Base-by-base conservation (phyloP, 352 stramenopile genomes). In the Globisporangium rhizosaccharum region DNA sequence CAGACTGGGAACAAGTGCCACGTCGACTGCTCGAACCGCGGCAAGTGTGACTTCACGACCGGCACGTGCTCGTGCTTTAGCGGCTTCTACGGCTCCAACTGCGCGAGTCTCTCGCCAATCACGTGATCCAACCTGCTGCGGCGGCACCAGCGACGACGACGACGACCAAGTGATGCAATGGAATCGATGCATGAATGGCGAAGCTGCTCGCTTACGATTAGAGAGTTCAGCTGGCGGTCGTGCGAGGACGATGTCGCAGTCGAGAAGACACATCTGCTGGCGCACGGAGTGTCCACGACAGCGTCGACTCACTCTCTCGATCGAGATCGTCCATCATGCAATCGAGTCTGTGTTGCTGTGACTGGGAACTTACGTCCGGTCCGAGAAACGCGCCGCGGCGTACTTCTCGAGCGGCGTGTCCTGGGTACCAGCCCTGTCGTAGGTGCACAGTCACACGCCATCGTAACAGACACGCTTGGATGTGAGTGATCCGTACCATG, bases 1-100 rank as follows among this genome's bases (percentile, higher is more conserved):
- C 67, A 20, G 1, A 11, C 47, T 2, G 82, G 69, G 50, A 92
- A 92, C 47, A 61, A 76, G 15, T 94, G 81, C 47, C 81, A 93
- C 33, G 76, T 90, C 23, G 79, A 90, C 42, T 94, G 83, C 59
- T 66, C 85, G 8, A 93, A 94, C 56, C 78, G 82, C 17, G 84
- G 85, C 47, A 72, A 77, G 17, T 95, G 84, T 63, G 79, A 93
- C 71, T 89, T 76, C 62, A 69, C 66, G 33, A 84, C 60, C 1
- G 85, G 83, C 37, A 70, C 71, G 3, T 94, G 83, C 67, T 53
- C 61, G 46, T 92, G 86, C 72, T 94, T 87, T 51, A 51, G 65
- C 5, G 82, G 86, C 15, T 93, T 87, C 58, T 90, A 87, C 57
- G 79, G 82, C n/a, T 87, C 82, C 57, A 88, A 88, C 59, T 90